phyloP scores from a whole-genome alignment of 2,329 filamentous ascomycete genomes.

The Capronia coronata region DNA sequence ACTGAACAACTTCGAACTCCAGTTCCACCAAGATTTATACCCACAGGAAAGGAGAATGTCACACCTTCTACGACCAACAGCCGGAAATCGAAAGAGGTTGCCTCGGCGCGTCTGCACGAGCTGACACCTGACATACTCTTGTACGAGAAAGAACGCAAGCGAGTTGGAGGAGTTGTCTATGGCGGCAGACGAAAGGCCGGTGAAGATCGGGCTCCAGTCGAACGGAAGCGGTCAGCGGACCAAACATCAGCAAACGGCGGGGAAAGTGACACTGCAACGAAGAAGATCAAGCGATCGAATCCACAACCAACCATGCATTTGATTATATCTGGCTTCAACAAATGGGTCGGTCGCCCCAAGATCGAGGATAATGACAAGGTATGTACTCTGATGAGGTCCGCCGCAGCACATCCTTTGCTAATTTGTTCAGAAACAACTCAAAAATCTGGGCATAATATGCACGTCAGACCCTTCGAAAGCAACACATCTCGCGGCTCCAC shows the following conservation, averaged over 20 bases:
- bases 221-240: conserved; percentile 42
- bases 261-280: conserved; percentile 45
- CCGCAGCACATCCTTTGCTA: no score
- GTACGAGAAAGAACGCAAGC: conserved; percentile 90
- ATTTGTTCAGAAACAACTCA: conserved; percentile 61
- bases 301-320: conserved; percentile 67
- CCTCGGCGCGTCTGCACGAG: conserved; percentile 66
- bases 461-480: conserved; percentile 69
- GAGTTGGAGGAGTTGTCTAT: conserved; percentile 60
- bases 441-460: conserved; percentile 74
- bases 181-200: conserved; percentile 47
- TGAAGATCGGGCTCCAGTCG: conserved; percentile 34
- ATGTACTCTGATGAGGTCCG: no score
- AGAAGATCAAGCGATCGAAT: conserved; percentile 43
- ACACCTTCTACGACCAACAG: conserved; percentile 71
- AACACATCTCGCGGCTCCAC: conserved; percentile 80
- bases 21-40: conserved; percentile 44
- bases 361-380: conserved; percentile 78
- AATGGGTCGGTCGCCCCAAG: conserved; percentile 67
- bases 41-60: conserved; percentile 72
- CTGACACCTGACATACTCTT: conserved; percentile 78
- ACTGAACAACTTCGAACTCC: conserved; percentile 47
- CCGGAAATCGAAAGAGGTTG: conserved; percentile 82
- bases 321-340: conserved; percentile 74
- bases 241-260: conserved; percentile 28